Evolutionary conservation across 148 eudicot genomes (phyloP).

Genomic region (Vaccinium myrtillus): DNA sequence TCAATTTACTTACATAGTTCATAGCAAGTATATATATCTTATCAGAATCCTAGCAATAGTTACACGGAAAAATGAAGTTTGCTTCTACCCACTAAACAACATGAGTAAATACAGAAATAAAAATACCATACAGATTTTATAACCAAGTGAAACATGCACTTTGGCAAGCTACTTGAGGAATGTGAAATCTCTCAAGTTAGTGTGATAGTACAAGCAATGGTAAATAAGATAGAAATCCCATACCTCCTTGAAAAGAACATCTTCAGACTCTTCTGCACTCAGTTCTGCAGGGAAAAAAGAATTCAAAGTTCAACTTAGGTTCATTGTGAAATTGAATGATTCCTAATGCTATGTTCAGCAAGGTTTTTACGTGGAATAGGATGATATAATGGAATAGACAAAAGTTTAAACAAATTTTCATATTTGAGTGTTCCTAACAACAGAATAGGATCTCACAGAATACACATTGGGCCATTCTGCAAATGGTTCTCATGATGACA

Average conservation of each 20-base stretch:
- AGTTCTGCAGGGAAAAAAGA: constrained; percentile 54
- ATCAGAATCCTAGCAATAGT: not conserved
- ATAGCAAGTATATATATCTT: not conserved
- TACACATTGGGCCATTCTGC: not conserved
- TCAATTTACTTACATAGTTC: not conserved
- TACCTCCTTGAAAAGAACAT: constrained; percentile 98
- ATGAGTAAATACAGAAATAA: not conserved
- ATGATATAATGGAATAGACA: not conserved
- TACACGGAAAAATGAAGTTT: not conserved
- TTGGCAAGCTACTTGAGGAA: not conserved
- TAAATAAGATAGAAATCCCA: constrained; percentile 17
- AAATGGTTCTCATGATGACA: not conserved
- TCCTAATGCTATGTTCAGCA: not conserved
- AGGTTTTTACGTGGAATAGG: not conserved
- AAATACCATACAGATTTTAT: not conserved
- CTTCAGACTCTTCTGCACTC: constrained; percentile 89
- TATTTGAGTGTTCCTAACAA: not conserved
- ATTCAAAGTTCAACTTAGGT: constrained; percentile 7
- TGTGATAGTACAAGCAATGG: not conserved
- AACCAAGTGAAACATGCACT: not conserved
- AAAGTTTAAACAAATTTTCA: not conserved
- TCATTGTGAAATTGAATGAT: not conserved
- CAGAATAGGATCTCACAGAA: not conserved
- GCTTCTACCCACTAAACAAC: not conserved
- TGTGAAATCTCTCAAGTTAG: not conserved